Base-by-base conservation (phyloP, 371 early-diverging fungal genomes). In the Dichotomocladium elegans region DNA sequence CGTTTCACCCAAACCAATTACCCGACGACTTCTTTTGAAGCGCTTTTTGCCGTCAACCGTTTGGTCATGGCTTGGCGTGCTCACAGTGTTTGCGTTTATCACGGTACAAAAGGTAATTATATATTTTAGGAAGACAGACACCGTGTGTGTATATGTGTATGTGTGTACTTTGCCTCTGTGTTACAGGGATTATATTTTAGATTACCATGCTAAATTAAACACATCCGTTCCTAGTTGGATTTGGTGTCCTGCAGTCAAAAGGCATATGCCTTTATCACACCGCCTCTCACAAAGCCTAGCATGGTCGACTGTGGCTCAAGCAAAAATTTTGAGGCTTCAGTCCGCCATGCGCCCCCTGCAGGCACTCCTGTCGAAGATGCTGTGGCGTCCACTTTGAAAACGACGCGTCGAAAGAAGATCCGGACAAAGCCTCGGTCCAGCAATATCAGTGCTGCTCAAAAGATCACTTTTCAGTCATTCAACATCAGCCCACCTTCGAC, bases 61-160 rank as follows among this genome's bases (percentile, higher is more conserved):
- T 24, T 24, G 24, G 26, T 25, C 51, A 12, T 51, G 51, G 51
- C 35, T 51, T 8, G 51, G 51, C 0, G 40, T 51, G 4, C 27
- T 51, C 8, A 41, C 51, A 9, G 41, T 51, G 10, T 41, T 51
- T 41, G 51, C 51, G 9, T 26, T 51, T 2, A 41, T 51, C 15
- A 51, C 51, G 3, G 14, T 40, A 5, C 51, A 41, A 24, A 51
- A 51, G 51, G 51, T 51, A 50, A 50, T n/a, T 33, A 31, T 19
- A 33, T 17, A 15, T 21, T 46, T 25, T n/a, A 27, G 15, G 10
- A 15, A 22, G 15, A 44, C 21, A 44, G 27, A 7, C 4, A 21
- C 45, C n/a, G n/a, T n/a, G n/a, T n/a, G n/a, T n/a, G n/a, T n/a
- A n/a, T n/a, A n/a, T n/a, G n/a, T n/a, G n/a, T n/a, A n/a, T n/a